Percentiles rank a stretch among this genome's conserved stretches.
Evolutionary conservation across 257 asterid species (phyloP).

Genomic region (Fraxinus americana): DNA sequence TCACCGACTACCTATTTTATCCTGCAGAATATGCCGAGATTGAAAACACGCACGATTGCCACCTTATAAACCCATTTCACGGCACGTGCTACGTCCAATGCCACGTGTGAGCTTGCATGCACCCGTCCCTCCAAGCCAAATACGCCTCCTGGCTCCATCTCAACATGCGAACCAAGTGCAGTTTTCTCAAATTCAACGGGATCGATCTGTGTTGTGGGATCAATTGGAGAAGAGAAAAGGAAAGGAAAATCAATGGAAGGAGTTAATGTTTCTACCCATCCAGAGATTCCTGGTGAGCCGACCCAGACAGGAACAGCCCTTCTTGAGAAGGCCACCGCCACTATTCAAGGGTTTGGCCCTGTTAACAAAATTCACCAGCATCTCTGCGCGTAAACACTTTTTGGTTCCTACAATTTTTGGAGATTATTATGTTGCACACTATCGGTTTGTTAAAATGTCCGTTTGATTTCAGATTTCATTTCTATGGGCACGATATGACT

Average conservation of each 20-base stretch:
- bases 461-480: conserved; percentile 62
- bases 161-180: neutral
- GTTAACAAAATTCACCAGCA: conserved; percentile 89
- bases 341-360: conserved; percentile 83
- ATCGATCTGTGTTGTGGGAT: neutral
- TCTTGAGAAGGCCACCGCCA: conserved; percentile 74
- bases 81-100: conserved; percentile 27
- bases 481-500: conserved; percentile 85
- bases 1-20: conserved; percentile 6
- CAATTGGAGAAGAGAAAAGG: neutral
- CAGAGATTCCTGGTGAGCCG: conserved; percentile 76
- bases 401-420: neutral
- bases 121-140: neutral
- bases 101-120: conserved; percentile 36
- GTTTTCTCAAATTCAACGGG: too few species aligned
- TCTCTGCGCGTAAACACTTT: conserved; percentile 76
- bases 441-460: neutral
- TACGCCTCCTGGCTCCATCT: neutral
- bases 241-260: conserved; percentile 50
- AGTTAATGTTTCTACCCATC: conserved; percentile 45
- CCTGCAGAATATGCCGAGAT: neutral
- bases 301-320: conserved; percentile 61
- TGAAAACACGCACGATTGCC: conserved; percentile 1
- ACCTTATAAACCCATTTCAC: neutral
- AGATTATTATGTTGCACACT: neutral